Conservation (phyloP, 1,284 basidiomycete species). For the Ceratobasidium sp. region DNA sequence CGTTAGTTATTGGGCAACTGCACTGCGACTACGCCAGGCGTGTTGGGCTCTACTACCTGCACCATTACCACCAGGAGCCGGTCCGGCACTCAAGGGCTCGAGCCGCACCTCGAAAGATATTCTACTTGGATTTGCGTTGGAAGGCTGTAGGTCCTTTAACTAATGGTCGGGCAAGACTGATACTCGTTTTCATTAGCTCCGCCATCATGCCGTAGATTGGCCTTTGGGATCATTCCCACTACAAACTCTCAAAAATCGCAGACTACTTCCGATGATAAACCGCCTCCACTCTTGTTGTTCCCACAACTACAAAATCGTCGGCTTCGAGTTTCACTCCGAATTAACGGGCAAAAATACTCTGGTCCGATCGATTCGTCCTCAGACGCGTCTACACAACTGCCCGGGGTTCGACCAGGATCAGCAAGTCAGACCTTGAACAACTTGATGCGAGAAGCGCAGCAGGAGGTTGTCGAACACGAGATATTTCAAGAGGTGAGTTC, state of each 20-base stretch:
- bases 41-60: conserved; percentile 35
- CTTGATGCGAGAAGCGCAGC: conserved; percentile 64
- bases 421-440: conserved; percentile 51
- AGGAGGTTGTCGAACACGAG: conserved; percentile 76
- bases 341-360: conserved; percentile 20
- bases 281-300: conserved; percentile 29
- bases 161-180: neutral
- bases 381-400: conserved; percentile 1
- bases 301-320: conserved; percentile 30
- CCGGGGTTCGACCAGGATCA: conserved; percentile 11
- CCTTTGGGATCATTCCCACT: conserved; percentile 21
- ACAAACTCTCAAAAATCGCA: conserved; percentile 13
- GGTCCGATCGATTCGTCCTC: conserved; percentile 14
- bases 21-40: conserved; percentile 27
- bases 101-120: conserved; percentile 27
- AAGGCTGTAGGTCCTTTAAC: conserved; percentile 19
- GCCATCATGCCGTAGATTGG: conserved; percentile 14
- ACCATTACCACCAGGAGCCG: conserved; percentile 10
- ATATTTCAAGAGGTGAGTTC: conserved; percentile 62
- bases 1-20: conserved; percentile 28
- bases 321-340: conserved; percentile 34
- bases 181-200: neutral
- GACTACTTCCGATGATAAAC: conserved; percentile 4
- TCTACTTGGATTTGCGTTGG: conserved; percentile 27
- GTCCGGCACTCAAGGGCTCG: conserved; percentile 12